Evolutionary conservation across 2,329 filamentous ascomycete genomes (phyloP), one percentile per base, ranked within the genome.

Genomic region (Davidsoniella eucalypti): DNA sequence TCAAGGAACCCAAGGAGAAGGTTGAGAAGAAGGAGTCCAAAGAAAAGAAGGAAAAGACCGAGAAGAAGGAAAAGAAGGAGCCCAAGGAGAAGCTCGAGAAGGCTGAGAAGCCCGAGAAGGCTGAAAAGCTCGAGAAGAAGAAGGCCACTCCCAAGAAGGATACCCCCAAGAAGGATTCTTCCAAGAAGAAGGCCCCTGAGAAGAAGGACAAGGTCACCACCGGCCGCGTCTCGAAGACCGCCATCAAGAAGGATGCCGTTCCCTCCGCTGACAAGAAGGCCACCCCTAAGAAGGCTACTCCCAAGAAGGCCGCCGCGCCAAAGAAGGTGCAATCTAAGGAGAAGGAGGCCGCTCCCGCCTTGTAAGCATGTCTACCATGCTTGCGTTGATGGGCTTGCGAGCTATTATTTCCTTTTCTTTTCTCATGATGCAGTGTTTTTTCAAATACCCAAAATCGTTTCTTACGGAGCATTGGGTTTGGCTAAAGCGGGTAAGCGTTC

Each of bases 81-180:
- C 58, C 63, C 49, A 67, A 67, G 63, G 48, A 54, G 49, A 44
- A 47, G 16, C 9, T 63, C 47, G 65, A 67, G 63, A 61, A 61
- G 57, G 53, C 56, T 25, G 60, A 69, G 58, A 59, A 60, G 55
- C 55, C 55, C 10, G 79, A 79, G 47, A 61, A 61, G 57, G 53
- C 56, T 25, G 60, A 69, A 57, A 59, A 60, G 55, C 55, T 55
- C 12, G 79, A 79, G 47, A 86, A 85, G 76, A 83, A 84, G 69
- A 65, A 47, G 41, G 47, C 61, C 18, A 64, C 65, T 57, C 58
- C 64, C 48, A 67, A 67, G 63, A 62, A 62, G 57, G 58, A 57
- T 38, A 41, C 53, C 18, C 44, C 44, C 23, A 47, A 52, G 45
- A 44, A 33, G 23, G 25, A 47, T 33, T n/a, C 29, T 18, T 29